These are phyloP conservation scores for Zygosaccharomyces siamensis DNA, from an alignment of 805 yeast genomes.

Conservation along the genomic window DNA sequence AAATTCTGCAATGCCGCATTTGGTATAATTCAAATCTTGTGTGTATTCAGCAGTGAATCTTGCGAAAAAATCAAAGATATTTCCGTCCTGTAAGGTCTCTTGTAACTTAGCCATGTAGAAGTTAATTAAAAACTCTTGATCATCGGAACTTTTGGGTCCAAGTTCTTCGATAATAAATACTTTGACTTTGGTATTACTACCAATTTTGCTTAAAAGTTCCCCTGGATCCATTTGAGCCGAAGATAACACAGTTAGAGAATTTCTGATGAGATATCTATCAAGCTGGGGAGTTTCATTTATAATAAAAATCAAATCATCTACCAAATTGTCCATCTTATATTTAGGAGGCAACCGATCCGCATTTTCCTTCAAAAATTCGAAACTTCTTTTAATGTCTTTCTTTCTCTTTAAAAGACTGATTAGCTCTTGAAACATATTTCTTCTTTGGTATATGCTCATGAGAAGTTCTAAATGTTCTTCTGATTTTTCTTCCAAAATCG, in stretches of 20 bases:
- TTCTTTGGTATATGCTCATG: slow-evolving; percentile 15
- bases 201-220: slow-evolving; percentile 14
- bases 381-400: slow-evolving; percentile 3
- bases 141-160: slow-evolving; percentile 19
- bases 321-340: slow-evolving; percentile 10
- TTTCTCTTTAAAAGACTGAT: slow-evolving; percentile 13
- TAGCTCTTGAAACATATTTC: slow-evolving; percentile 14
- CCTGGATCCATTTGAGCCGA: slow-evolving; percentile 11
- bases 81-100: slow-evolving; percentile 14
- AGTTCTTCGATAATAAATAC: slow-evolving; percentile 26
- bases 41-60: slow-evolving; percentile 20
- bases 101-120: slow-evolving; percentile 26
- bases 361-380: slow-evolving; percentile 12
- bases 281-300: slow-evolving; percentile 6
- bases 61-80: slow-evolving; percentile 20
- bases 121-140: slow-evolving; percentile 24
- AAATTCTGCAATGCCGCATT: slow-evolving; percentile 19
- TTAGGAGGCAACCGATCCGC: slow-evolving; percentile 11
- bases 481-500: slow-evolving; percentile 7
- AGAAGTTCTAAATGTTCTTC: slow-evolving; percentile 9
- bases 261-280: slow-evolving; percentile 4
- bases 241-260: slow-evolving; percentile 12
- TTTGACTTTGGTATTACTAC: slow-evolving; percentile 17
- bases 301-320: slow-evolving; percentile 18
- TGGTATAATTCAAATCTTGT: slow-evolving; percentile 23